Base-by-base conservation (phyloP, 208 protist genomes). In the Acanthamoeba lenticulata region DNA sequence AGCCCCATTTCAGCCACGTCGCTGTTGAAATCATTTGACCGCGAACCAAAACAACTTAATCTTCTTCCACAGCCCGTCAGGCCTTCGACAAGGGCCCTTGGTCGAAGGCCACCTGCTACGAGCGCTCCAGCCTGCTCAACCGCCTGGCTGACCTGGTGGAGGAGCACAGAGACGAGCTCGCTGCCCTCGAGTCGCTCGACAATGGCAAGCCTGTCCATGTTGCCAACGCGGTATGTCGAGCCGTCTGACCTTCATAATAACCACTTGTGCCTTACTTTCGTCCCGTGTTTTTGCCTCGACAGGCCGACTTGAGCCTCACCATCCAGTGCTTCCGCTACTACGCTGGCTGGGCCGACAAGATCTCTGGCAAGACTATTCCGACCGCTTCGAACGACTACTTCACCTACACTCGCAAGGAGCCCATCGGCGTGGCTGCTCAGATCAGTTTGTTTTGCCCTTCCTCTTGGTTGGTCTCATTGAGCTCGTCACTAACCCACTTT, bases 331-430 rank as follows among this genome's bases (percentile, higher is more conserved):
- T 99, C 52, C 94, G 98, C 69, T 99, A 98, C 96, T 98, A 97
- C 96, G 98, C 97, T 4, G 98, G 98, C 47, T 98, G 96, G 83
- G 97, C 97, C 11, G 98, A 98, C 94, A 99, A 99, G 97, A 95
- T 98, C 77, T 95, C 97, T 40, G 98, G 98, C 81, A 95, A 98
- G 92, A 92, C 97, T 17, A 96, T 96, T 49, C 97, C 97, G 45
- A 93, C 96, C 34, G 74, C 77, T 36, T 40, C 38, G 15, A 34
- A 21, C 94, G 96, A 98, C 62, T 95, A 95, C 93, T 95, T 98
- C 57, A 94, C 81, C 32, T 95, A 97, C 34, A 97, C 98, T 62
- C 96, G 96, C 94, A 96, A 97, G 34, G 97, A 98, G 94, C 96
- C 98, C 0, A 86, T 98, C 19, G 98, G 98, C 49, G 98, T 98